Evolutionary conservation across 1,139 yeast species (phyloP), one percentile per base, ranked within the genome.

Genomic region (Debaryomyces nepalensis): DNA sequence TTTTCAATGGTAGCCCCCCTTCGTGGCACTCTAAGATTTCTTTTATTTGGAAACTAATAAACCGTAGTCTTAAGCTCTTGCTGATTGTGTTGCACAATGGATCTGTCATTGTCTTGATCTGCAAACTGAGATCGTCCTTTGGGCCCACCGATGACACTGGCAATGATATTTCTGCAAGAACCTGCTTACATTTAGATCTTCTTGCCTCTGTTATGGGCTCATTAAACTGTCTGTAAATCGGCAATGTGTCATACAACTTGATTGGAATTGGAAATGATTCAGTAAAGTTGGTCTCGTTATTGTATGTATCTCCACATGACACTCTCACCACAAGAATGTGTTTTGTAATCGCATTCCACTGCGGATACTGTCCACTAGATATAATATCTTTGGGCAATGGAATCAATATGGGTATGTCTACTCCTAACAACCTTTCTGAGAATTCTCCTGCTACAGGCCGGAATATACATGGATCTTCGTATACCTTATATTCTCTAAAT

Each of bases 391-490:
- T 72, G 1, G 82, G 82, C n/a, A 83, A 57, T 0, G 82, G 82
- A 24, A 83, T 71, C 8, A 82, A 63, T 32, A 83, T 60, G 0
- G 88, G 88, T 4, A 83, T 58, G 51, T 82, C 87, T 23, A 82
- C 54, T 0, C 84, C 87, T 6, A 82, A 51, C 19, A 77, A 51
- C 27, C 64, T 66, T 39, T 67, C 62, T 26, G 58, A 58, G 41
- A 73, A 64, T 26, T 61, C 58, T 3, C 73, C 75, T 36, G 61
- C 53, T 1, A 70, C 63, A 0, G 77, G 76, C 15, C 66, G 53
- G 47, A 62, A 73, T 15, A 64, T 57, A 49, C 62, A 53, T 33
- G 73, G 65, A 51, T 70, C 65, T 41, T 70, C 68, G 58, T 67
- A 67, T 0, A 69, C 37, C 38, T 63, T 63, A 46, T 59, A 63